These are phyloP conservation scores for Vachellia pachyceras DNA, from an alignment of 306 rosid species.

Conservation along the genomic window DNA sequence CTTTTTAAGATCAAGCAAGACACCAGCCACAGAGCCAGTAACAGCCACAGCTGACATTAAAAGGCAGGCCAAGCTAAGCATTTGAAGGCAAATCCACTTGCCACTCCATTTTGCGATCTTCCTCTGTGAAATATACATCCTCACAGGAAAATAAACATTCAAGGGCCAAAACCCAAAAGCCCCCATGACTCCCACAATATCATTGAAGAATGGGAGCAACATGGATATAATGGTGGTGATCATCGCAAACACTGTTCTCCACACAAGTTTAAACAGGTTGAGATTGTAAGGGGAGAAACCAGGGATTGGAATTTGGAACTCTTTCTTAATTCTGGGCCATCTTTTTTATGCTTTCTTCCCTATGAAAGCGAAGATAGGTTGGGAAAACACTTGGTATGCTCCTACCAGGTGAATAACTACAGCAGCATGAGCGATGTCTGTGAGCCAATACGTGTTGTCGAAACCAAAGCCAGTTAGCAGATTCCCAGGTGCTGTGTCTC, in stretches of 20 bases:
- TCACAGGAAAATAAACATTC: slow-evolving; percentile 77
- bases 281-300: slow-evolving; percentile 47
- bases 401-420: slow-evolving; percentile 83
- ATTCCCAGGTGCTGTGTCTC: slow-evolving; percentile 76
- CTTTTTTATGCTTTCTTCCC: slow-evolving; percentile 54
- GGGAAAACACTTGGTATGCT: slow-evolving; percentile 83
- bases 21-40: slow-evolving; percentile 81
- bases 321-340: slow-evolving; percentile 54
- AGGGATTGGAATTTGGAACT: slow-evolving; percentile 56
- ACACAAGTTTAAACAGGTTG: slow-evolving; percentile 58
- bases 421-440: slow-evolving; percentile 86
- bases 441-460: slow-evolving; percentile 80
- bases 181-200: slow-evolving; percentile 78
- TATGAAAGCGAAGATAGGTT: slow-evolving; percentile 76
- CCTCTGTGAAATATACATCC: slow-evolving; percentile 78
- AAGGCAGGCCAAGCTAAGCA: slow-evolving; percentile 61
- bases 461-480: slow-evolving; percentile 88
- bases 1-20: slow-evolving; percentile 57
- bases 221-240: slow-evolving; percentile 68
- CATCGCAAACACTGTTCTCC: slow-evolving; percentile 69
- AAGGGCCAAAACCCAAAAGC: slow-evolving; percentile 88
- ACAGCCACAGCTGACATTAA: slow-evolving; percentile 58
- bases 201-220: slow-evolving; percentile 87
- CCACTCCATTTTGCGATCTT: slow-evolving; percentile 75
- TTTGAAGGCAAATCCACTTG: slow-evolving; percentile 66